Evolutionary conservation across 164 flowering plant species (phyloP), one percentile per base, ranked within the genome.

Genomic region (Vitis vinifera): DNA sequence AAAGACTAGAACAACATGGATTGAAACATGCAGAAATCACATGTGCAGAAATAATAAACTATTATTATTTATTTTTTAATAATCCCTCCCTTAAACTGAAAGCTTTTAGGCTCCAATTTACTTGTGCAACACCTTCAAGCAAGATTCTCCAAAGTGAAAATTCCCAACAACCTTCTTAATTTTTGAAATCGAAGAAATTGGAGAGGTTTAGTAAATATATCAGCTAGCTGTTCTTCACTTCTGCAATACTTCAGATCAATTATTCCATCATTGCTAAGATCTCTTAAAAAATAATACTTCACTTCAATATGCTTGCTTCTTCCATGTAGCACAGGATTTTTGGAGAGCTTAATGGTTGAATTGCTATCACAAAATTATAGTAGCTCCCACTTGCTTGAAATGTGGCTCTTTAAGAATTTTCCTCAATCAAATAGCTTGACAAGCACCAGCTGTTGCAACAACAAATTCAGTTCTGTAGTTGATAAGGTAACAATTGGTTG

Each of bases 221-320:
- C 70, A 1, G 69, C 69, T 15, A 19, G 31, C 63, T 63, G 37
- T 16, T 17, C 23, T 44, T 13, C 2, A 63, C 10, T 29, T 72
- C 65, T 19, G 23, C 23, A 19, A 19, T 19, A 19, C 23, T 19
- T 19, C 23, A 19, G 23, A 19, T 19, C 23, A 31, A 72, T 59
- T 1, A 27, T 17, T 12, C 65, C 75, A 50, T 72, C 65, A 1
- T 59, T 65, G 9, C 12, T 10, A 3, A 68, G 57, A 15, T 68
- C 56, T 8, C 71, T 1, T 19, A 19, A 19, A 19, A 19, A 19
- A 19, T 19, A 19, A 19, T 19, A 19, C 23, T 19, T 19, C 27
- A 68, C 71, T 60, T 59, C 65, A 23, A 68, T 68, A 23, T 59
- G 71, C 49, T 51, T 68, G 56, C 55, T 59, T 50, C 65, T 19